Evolutionary conservation across 768 basidiomycete species (phyloP).

Genomic region (Lentinula edodes): DNA sequence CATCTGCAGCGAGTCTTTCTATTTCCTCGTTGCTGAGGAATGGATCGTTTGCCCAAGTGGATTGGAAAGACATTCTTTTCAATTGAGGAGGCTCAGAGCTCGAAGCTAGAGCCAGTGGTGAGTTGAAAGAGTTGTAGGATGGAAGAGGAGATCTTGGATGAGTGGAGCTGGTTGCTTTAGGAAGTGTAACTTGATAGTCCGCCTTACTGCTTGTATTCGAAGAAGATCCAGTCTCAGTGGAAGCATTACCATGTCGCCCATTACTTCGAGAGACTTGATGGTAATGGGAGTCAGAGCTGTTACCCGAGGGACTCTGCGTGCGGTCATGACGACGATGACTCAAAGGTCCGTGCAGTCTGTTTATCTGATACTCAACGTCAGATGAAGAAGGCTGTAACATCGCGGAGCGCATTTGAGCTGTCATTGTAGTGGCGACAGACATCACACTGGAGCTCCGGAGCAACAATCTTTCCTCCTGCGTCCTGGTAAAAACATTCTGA

Average conservation of each 20-base stretch:
- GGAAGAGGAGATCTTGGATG: background rate
- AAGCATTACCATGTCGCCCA: background rate
- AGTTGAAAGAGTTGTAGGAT: background rate
- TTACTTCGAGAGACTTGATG: background rate
- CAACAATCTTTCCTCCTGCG: background rate
- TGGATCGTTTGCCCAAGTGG: background rate
- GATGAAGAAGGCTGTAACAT: background rate
- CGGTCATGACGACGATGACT: background rate
- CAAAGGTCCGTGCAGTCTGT: background rate
- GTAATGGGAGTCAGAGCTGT: background rate
- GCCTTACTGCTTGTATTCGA: background rate
- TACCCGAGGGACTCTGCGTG: background rate
- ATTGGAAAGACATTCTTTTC: background rate
- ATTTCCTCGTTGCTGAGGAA: background rate
- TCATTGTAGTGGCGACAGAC: background rate
- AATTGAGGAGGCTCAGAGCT: background rate
- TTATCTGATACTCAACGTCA: background rate
- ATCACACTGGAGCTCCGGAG: background rate
- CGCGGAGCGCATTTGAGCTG: background rate
- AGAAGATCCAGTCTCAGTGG: background rate
- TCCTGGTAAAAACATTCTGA: background rate
- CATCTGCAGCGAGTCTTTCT: slow-evolving; percentile 3
- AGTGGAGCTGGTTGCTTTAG: background rate
- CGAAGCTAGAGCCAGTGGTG: background rate
- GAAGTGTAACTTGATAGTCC: background rate